These are phyloP conservation scores for Perkinsus olseni DNA, from an alignment of 169 alveolate species.

Conservation along the genomic window DNA sequence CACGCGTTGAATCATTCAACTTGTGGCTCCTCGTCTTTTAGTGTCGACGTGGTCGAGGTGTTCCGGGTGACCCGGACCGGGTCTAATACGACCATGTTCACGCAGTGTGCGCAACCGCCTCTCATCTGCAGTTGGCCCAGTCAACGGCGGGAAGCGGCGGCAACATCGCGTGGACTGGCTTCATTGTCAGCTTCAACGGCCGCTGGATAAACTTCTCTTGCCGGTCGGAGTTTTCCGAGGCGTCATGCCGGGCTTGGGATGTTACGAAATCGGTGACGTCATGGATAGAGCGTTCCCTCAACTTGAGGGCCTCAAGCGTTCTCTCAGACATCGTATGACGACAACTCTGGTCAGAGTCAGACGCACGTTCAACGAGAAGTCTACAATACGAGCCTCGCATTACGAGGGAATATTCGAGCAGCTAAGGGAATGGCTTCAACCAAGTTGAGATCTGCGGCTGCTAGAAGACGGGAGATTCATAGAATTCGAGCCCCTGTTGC, in stretches of 20 bases:
- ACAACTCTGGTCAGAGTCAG: not conserved
- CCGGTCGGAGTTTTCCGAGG: not conserved
- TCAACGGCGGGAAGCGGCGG: not conserved
- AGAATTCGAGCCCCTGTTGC: not conserved
- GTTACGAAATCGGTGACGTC: not conserved
- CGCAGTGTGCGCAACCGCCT: no score
- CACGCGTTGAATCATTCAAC: no score
- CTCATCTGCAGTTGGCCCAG: not conserved
- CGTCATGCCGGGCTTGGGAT: not conserved
- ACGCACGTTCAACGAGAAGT: not conserved
- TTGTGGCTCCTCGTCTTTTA: no score
- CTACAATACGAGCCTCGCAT: no score
- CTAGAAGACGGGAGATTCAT: not conserved
- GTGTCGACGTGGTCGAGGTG: no score
- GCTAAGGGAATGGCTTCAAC: not conserved
- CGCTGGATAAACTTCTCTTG: not conserved
- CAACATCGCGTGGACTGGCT: not conserved
- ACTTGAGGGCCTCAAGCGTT: not conserved
- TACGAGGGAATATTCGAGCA: not conserved
- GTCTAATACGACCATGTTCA: no score
- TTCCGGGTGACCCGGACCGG: no score
- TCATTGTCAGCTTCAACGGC: not conserved
- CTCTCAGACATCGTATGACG: not conserved
- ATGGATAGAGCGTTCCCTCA: not conserved
- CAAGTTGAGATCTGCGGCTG: not conserved